Evolutionary conservation across 371 early-diverging fungal species (phyloP), one percentile per base, ranked within the genome.

Genomic region (Mortierella sp.): DNA sequence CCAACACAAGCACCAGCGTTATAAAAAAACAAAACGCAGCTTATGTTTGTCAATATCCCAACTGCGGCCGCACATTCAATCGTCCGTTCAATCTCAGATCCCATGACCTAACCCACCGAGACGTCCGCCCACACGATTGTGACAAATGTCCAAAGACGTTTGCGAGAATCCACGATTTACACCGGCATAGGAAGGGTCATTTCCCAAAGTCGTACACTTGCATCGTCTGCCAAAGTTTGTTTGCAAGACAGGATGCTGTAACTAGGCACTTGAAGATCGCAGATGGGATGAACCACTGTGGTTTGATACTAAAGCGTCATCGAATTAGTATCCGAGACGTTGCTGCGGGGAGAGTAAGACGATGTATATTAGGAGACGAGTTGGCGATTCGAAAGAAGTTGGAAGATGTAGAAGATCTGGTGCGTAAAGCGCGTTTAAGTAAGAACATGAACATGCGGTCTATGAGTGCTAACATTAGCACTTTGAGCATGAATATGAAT

Each of bases 191-290:
- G 52, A 62, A 60, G 57, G 68, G 71, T 0, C 79, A 79, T 61
- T 32, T 52, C 11, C 61, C 60, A 35, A 79, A 79, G 57, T 64
- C 71, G 0, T 57, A 74, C 22, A 32, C 16, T n/a, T 79, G 79
- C 30, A 54, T 74, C 24, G 79, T 79, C 5, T 79, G 79, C 30
- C 64, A 49, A 3, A 61, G 64, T 14, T 59, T 51, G 40, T 79
- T 79, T 39, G 79, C 75, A 1, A 55, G 79, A 22, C 79, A 79
- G 26, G 79, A 79, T 28, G 79, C 79, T 1, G 79, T 79, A 51
- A 79, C 79, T 0, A 55, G 79, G 8, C 79, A 79, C 28, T 14
- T 74, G 39, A 73, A 70, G 43, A 30, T 73, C 40, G 39, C 73
- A 22, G 59, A 67, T 1, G 73, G 62, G 24, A 40, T 66, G 62